A percentile compares a stretch with the other conserved stretches of the same genome.
phyloP scores from a whole-genome alignment of 2,329 filamentous ascomycete genomes.

The Monosporascus sp. region DNA sequence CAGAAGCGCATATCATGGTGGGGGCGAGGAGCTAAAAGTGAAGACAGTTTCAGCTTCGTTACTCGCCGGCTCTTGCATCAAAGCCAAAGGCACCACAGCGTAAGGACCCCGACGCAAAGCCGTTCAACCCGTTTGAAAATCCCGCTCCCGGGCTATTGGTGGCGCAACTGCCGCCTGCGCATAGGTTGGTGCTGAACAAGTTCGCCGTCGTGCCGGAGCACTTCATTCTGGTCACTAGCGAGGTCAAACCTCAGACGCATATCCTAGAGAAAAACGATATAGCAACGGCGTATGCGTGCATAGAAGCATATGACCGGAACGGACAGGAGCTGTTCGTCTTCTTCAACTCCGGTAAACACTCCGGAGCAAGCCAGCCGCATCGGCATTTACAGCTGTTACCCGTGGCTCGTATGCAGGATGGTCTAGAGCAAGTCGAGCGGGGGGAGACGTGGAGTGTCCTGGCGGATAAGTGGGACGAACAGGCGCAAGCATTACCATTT shows the following conservation, averaged over 20 bases:
- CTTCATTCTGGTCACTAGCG: constrained; percentile 65
- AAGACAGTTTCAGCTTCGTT: constrained; percentile 65
- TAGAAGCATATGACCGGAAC: constrained; percentile 45
- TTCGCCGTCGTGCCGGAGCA: constrained; percentile 67
- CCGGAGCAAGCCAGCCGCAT: constrained; percentile 67
- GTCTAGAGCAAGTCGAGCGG: constrained; percentile 29
- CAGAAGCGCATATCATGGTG: not conserved
- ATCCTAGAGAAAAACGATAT: constrained; percentile 57
- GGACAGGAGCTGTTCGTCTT: constrained; percentile 53
- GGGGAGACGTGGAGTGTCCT: constrained; percentile 44
- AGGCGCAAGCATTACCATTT: constrained; percentile 34
- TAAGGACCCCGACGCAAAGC: constrained; percentile 29
- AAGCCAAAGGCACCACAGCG: constrained; percentile 54
- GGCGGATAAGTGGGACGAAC: constrained; percentile 31
- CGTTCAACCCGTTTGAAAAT: constrained; percentile 60
- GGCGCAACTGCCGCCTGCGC: constrained; percentile 46
- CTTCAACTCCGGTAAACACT: constrained; percentile 65
- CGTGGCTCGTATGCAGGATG: constrained; percentile 56
- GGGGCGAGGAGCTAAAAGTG: not conserved
- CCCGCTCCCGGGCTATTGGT: constrained; percentile 50
- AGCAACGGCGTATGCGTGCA: constrained; percentile 54
- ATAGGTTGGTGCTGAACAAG: constrained; percentile 69
- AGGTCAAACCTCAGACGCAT: constrained; percentile 59
- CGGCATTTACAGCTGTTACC: constrained; percentile 68
- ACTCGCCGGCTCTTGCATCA: constrained; percentile 61